Evolutionary conservation across 352 stramenopile genomes (phyloP).

Genomic region (Phytophthora niederhauseri): DNA sequence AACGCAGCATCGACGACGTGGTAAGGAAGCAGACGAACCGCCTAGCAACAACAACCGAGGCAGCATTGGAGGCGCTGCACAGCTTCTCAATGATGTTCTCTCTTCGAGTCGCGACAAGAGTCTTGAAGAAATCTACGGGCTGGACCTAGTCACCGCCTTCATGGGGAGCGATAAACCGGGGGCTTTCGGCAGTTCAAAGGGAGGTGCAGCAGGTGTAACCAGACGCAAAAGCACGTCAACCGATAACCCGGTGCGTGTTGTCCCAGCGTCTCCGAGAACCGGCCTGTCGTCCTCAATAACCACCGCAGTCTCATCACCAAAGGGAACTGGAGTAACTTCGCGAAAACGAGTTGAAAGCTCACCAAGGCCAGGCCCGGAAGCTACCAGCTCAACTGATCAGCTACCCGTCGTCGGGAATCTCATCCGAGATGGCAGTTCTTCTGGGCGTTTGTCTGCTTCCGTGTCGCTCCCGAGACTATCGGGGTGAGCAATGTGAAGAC

Average conservation of each 20-base stretch:
- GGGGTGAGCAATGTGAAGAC: slow-evolving; percentile 11
- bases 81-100: slow-evolving; percentile 22
- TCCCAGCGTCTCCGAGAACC: slow-evolving; percentile 65
- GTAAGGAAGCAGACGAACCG: slow-evolving; percentile 11
- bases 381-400: slow-evolving; percentile 17
- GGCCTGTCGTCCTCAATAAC: slow-evolving; percentile 90
- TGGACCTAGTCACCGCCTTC: slow-evolving; percentile 58
- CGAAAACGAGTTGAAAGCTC: slow-evolving; percentile 31
- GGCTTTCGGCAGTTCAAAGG: not conserved
- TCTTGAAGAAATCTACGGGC: slow-evolving; percentile 67
- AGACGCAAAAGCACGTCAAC: slow-evolving; percentile 13
- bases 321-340: slow-evolving; percentile 79
- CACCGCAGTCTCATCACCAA: not conserved
- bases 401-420: slow-evolving; percentile 10
- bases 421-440: slow-evolving; percentile 2
- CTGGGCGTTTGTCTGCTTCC: slow-evolving; percentile 18
- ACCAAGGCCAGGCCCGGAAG: slow-evolving; percentile 4
- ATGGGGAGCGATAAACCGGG: slow-evolving; percentile 31
- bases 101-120: slow-evolving; percentile 26
- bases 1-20: slow-evolving; percentile 19
- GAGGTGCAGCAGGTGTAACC: not conserved
- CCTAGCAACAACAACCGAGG: slow-evolving; percentile 28
- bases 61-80: slow-evolving; percentile 6
- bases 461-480: slow-evolving; percentile 31
- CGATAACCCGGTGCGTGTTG: slow-evolving; percentile 4